These are phyloP conservation scores for Marasmius sp. DNA, from an alignment of 1,284 basidiomycete genomes.

Conservation along the genomic window DNA sequence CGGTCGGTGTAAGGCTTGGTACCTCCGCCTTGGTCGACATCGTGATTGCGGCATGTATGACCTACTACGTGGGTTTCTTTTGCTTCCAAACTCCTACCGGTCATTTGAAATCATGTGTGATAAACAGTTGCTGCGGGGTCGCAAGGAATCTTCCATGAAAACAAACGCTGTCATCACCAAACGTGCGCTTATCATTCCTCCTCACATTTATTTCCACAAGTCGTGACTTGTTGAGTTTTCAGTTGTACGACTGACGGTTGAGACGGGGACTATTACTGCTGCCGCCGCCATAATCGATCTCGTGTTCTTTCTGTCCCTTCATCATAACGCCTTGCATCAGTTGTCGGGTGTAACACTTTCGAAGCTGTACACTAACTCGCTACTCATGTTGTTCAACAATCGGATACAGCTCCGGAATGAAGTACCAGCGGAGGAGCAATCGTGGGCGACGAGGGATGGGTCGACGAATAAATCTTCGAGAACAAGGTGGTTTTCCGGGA, in stretches of 20 bases:
- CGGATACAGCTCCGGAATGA: slow-evolving; percentile 1
- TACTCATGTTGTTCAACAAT: slow-evolving; percentile 19
- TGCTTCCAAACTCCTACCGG: neutral
- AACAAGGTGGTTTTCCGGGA: neutral
- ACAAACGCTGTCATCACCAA: slow-evolving; percentile 14
- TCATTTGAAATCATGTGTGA: neutral
- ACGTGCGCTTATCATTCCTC: neutral
- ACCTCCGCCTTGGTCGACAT: slow-evolving; percentile 13
- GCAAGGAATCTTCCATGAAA: neutral
- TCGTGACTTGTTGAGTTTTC: neutral
- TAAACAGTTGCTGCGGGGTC: slow-evolving; percentile 13
- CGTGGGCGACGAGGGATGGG: neutral
- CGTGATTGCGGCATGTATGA: slow-evolving; percentile 18
- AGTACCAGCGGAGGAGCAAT: neutral
- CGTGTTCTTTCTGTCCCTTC: slow-evolving; percentile 13
- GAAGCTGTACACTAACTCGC: slow-evolving; percentile 18
- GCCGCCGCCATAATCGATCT: slow-evolving; percentile 19
- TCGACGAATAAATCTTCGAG: neutral
- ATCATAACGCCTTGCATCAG: slow-evolving; percentile 15
- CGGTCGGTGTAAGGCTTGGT: slow-evolving; percentile 16
- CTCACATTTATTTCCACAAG: neutral
- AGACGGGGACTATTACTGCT: slow-evolving; percentile 17
- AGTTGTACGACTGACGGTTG: slow-evolving; percentile 17
- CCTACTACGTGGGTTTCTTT: slow-evolving; percentile 14
- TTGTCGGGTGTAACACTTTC: slow-evolving; percentile 16